Evolutionary conservation across 495 filamentous ascomycete genomes (phyloP).

Genomic region (Halenospora varia): DNA sequence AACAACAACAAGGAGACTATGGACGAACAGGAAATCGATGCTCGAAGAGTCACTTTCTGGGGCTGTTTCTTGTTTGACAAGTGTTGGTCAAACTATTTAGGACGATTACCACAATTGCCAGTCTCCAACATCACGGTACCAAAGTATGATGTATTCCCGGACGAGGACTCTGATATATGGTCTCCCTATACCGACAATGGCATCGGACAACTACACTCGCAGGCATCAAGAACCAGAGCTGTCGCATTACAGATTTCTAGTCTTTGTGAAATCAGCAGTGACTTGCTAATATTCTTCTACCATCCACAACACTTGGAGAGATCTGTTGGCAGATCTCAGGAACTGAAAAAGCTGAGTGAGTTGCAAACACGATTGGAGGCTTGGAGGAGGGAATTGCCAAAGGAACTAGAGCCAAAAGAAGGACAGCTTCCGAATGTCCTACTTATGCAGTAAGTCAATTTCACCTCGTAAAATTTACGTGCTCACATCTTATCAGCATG

Average conservation of each 20-base stretch:
- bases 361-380: slow-evolving; percentile 86
- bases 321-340: slow-evolving; percentile 58
- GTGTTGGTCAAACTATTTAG: slow-evolving; percentile 98
- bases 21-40: slow-evolving; percentile 82
- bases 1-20: slow-evolving; percentile 52
- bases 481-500: slow-evolving; percentile 58
- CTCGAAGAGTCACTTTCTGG: slow-evolving; percentile 90
- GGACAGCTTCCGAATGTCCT: slow-evolving; percentile 84
- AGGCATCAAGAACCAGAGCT: slow-evolving; percentile 79
- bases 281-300: slow-evolving; percentile 87
- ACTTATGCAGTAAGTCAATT: slow-evolving; percentile 81
- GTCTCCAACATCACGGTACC: slow-evolving; percentile 73
- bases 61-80: slow-evolving; percentile 98
- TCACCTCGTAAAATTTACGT: neutral
- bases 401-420: slow-evolving; percentile 84
- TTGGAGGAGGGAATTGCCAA: slow-evolving; percentile 83
- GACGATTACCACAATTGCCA: slow-evolving; percentile 83
- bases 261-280: slow-evolving; percentile 89
- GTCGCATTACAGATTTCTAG: slow-evolving; percentile 76
- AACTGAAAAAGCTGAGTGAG: slow-evolving; percentile 89
- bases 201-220: slow-evolving; percentile 59
- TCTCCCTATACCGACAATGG: slow-evolving; percentile 86
- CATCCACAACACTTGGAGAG: slow-evolving; percentile 61
- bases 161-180: slow-evolving; percentile 83
- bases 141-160: slow-evolving; percentile 87